Evolutionary conservation across 495 filamentous ascomycete genomes (phyloP).

Genomic region (Cercophora samala): DNA sequence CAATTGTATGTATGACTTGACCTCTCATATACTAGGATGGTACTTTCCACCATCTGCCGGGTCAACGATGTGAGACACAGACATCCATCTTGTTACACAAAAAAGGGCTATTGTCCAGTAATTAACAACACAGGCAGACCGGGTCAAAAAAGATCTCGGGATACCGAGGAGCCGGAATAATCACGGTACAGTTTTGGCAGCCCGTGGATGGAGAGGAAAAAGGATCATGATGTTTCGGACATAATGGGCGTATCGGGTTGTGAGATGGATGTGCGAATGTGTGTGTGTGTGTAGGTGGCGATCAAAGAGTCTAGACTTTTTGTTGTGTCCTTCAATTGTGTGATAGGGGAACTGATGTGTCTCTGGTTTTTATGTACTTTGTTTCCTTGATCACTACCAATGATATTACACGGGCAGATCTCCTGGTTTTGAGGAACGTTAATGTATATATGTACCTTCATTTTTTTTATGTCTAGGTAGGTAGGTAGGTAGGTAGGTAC

Average conservation of each 20-base stretch:
- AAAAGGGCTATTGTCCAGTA: background rate
- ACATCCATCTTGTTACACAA: background rate
- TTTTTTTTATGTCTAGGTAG: no score
- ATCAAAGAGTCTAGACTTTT: background rate
- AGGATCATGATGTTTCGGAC: background rate
- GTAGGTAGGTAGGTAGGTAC: no score
- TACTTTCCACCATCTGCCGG: background rate
- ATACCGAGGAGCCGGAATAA: background rate
- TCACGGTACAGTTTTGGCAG: background rate
- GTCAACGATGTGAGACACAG: background rate
- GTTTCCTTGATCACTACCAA: no score
- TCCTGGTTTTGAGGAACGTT: no score
- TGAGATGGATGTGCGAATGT: background rate
- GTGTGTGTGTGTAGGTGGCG: no score
- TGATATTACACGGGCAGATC: no score
- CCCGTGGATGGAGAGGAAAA: background rate
- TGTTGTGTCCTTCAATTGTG: no score
- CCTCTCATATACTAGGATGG: background rate
- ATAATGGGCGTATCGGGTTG: no score
- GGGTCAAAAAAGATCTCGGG: background rate
- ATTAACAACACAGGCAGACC: background rate
- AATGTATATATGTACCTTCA: no score
- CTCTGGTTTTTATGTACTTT: no score
- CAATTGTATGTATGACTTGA: background rate
- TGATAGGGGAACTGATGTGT: no score